Conservation (phyloP, 257 asterid genomes). For the Lantana camara region DNA sequence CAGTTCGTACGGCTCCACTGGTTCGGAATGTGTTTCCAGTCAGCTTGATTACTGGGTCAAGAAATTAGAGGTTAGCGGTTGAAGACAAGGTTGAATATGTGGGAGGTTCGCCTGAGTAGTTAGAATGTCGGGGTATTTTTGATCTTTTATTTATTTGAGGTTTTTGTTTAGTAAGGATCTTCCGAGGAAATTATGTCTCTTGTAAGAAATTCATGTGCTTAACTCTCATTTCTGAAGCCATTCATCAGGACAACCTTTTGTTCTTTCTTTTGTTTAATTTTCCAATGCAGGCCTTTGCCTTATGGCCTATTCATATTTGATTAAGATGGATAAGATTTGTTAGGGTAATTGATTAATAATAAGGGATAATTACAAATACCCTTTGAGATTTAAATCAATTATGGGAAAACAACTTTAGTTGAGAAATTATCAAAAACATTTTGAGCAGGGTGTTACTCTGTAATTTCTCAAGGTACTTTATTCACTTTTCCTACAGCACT, state of each 20-base stretch:
- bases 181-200: background rate
- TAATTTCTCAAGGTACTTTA: too few species aligned
- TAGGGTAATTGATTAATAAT: background rate
- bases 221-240: background rate
- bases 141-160: background rate
- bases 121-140: background rate
- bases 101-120: background rate
- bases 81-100: background rate
- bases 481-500: too few species aligned
- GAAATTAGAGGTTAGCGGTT: slow-evolving; percentile 48
- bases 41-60: slow-evolving; percentile 78
- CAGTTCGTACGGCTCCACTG: slow-evolving; percentile 96
- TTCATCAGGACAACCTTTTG: too few species aligned
- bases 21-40: slow-evolving; percentile 82
- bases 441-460: too few species aligned
- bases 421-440: too few species aligned
- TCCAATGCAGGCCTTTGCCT: too few species aligned
- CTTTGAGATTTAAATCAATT: too few species aligned
- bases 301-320: background rate
- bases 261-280: too few species aligned
- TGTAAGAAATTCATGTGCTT: background rate
- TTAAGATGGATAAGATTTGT: background rate
- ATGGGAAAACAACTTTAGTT: too few species aligned
- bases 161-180: background rate
- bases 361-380: too few species aligned